Evolutionary conservation across 495 filamentous ascomycete genomes (phyloP).

Genomic region (Aspergillus sparsus): DNA sequence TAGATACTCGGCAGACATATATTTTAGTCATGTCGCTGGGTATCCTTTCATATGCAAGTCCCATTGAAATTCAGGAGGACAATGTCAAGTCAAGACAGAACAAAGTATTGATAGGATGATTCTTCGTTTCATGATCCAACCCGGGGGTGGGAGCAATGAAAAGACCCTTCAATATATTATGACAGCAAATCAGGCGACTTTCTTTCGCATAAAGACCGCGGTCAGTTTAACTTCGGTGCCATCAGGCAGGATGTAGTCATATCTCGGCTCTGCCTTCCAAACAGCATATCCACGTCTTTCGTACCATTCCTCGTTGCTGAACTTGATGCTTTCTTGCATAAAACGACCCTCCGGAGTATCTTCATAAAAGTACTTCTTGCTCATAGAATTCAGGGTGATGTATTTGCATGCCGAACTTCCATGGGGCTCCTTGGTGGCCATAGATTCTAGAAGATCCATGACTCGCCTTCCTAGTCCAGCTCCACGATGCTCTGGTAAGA

Average conservation of each 20-base stretch:
- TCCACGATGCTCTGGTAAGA: constrained; percentile 24
- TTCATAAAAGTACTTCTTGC: constrained; percentile 32
- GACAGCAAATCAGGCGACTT: neutral
- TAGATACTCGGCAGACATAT: no score
- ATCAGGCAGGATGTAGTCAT: constrained; percentile 21
- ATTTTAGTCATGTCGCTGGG: no score
- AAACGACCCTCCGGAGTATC: constrained; percentile 23
- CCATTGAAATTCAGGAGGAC: no score
- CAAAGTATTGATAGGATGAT: no score
- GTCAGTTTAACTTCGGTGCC: constrained; percentile 17
- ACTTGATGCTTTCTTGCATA: constrained; percentile 21
- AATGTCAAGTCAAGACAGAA: no score
- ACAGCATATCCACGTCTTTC: constrained; percentile 32
- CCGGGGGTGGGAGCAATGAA: no score
- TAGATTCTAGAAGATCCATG: constrained; percentile 25
- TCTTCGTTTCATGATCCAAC: no score
- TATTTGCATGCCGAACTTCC: constrained; percentile 27
- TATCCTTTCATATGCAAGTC: no score
- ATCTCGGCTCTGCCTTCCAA: constrained; percentile 33
- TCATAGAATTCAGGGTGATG: constrained; percentile 27
- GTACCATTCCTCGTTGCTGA: constrained; percentile 37
- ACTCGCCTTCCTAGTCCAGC: constrained; percentile 23
- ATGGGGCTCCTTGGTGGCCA: constrained; percentile 25
- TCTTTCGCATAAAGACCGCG: constrained; percentile 34
- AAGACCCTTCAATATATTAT: no score